Conservation (phyloP, 768 basidiomycete genomes). For the Boletus fagicola region DNA sequence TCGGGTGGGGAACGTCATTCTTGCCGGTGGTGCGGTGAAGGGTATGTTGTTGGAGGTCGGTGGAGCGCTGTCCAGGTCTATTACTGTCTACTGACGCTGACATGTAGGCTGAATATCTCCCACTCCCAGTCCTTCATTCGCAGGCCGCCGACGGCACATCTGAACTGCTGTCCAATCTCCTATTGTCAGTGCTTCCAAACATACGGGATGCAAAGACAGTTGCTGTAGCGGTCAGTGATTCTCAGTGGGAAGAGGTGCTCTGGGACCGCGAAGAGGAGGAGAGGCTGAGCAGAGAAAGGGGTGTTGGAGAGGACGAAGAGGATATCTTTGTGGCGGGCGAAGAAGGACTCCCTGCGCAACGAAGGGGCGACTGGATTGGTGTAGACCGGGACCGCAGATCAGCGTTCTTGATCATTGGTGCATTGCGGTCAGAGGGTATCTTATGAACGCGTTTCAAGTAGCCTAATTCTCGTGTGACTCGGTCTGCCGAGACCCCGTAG, state of each 20-base stretch:
- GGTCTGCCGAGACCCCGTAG: not conserved
- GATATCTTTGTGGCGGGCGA: slow-evolving; percentile 64
- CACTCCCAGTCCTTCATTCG: slow-evolving; percentile 65
- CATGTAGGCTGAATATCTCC: slow-evolving; percentile 78
- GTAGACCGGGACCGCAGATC: slow-evolving; percentile 77
- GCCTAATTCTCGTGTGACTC: slow-evolving; percentile 20
- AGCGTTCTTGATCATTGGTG: slow-evolving; percentile 77
- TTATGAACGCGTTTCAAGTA: slow-evolving; percentile 26
- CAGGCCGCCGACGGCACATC: slow-evolving; percentile 66
- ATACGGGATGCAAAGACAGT: slow-evolving; percentile 70
- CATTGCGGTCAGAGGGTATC: slow-evolving; percentile 69
- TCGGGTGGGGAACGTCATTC: slow-evolving; percentile 71
- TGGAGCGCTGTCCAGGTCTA: not conserved
- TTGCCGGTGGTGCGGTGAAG: slow-evolving; percentile 71
- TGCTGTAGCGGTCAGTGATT: slow-evolving; percentile 74
- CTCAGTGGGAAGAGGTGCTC: slow-evolving; percentile 78
- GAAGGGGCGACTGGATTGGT: slow-evolving; percentile 71
- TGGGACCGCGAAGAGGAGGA: slow-evolving; percentile 72
- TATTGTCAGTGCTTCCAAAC: slow-evolving; percentile 73
- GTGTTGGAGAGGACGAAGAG: slow-evolving; percentile 33
- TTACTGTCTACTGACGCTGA: not conserved
- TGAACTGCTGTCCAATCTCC: slow-evolving; percentile 69
- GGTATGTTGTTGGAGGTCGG: slow-evolving; percentile 84
- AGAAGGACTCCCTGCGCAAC: slow-evolving; percentile 48
- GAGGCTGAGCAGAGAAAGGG: slow-evolving; percentile 26